phyloP scores from a whole-genome alignment of 768 basidiomycete species.

The Termitomyces bulborhizus region DNA sequence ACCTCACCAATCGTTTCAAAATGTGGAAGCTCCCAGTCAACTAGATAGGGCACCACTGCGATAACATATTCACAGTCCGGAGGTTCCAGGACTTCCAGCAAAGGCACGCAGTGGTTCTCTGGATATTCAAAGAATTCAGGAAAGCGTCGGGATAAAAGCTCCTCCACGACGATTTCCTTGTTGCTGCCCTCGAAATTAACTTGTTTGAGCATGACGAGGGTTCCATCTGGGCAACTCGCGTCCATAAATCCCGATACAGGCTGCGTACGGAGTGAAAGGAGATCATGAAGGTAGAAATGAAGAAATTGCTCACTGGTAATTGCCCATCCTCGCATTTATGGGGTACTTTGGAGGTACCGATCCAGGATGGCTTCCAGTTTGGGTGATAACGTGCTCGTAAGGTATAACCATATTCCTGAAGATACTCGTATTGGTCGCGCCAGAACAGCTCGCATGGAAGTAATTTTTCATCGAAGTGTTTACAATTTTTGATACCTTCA shows the following conservation, averaged over 20 bases:
- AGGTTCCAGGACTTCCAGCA: not conserved
- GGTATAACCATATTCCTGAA: not conserved
- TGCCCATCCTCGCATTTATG: not conserved
- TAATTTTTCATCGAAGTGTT: not conserved
- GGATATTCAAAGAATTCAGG: not conserved
- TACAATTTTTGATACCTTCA: not conserved
- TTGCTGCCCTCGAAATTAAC: not conserved
- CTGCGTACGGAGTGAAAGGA: not conserved
- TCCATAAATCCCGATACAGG: not conserved
- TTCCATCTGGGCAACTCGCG: not conserved
- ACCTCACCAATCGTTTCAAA: not conserved
- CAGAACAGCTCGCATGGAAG: not conserved
- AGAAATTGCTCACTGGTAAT: not conserved
- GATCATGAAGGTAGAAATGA: not conserved
- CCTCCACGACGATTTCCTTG: not conserved
- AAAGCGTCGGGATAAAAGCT: not conserved
- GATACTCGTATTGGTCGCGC: not conserved
- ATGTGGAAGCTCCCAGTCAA: not conserved
- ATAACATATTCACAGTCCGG: not conserved
- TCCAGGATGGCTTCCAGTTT: not conserved
- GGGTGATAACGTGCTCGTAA: not conserved
- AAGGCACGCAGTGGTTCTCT: not conserved
- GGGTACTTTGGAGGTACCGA: not conserved
- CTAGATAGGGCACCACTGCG: not conserved
- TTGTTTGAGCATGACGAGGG: not conserved